These are phyloP conservation scores for Macrocybe sp. DNA, from an alignment of 1,284 basidiomycete genomes.

Conservation along the genomic window DNA sequence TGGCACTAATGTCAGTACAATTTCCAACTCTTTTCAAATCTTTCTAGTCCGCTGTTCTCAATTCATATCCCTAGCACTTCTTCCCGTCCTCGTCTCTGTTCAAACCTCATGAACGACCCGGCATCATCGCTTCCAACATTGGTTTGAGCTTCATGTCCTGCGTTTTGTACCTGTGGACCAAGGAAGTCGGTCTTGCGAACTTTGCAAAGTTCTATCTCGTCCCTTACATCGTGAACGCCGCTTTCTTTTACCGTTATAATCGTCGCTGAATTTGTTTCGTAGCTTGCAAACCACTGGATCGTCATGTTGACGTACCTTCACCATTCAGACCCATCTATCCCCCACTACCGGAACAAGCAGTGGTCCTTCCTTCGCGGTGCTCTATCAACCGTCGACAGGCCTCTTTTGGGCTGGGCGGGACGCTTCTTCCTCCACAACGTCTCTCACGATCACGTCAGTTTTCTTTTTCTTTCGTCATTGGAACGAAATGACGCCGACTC, in stretches of 20 bases:
- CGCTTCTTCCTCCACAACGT: conserved; percentile 51
- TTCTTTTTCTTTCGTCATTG: neutral
- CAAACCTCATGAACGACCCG: conserved; percentile 58
- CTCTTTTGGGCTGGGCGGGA: conserved; percentile 55
- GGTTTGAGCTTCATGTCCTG: conserved; percentile 38
- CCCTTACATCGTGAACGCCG: conserved; percentile 44
- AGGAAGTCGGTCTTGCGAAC: conserved; percentile 34
- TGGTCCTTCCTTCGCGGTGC: conserved; percentile 78
- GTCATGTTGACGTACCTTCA: conserved; percentile 65
- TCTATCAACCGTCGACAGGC: conserved; percentile 71
- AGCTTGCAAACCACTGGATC: conserved; percentile 46
- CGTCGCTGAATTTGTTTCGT: no score
- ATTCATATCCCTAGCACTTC: conserved; percentile 45
- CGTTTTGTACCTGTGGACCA: conserved; percentile 34
- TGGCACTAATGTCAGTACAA: conserved; percentile 58
- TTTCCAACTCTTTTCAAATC: neutral
- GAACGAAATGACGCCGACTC: neutral
- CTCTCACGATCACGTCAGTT: conserved; percentile 36
- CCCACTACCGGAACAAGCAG: conserved; percentile 45
- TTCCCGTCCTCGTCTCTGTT: conserved; percentile 70
- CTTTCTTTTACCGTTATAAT: neutral
- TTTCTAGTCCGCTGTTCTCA: neutral
- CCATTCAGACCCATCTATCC: conserved; percentile 60
- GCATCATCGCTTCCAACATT: conserved; percentile 47
- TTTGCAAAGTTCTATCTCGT: conserved; percentile 45